These are phyloP conservation scores for Trichoderma sp. DNA, from an alignment of 2,329 filamentous ascomycete species.

Conservation along the genomic window DNA sequence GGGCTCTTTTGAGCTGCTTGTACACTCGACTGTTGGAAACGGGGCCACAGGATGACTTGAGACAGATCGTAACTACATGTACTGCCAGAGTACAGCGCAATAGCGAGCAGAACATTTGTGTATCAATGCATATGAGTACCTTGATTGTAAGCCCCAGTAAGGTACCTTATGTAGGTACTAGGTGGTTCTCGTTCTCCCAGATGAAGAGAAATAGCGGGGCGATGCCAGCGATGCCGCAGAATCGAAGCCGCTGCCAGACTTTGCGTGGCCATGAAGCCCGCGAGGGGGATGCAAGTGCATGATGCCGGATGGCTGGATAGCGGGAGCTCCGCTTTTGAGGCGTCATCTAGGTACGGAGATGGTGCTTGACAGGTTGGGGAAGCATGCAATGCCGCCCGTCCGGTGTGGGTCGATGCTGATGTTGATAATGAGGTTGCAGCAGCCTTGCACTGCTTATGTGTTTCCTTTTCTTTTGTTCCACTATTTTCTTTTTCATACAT, in stretches of 20 bases:
- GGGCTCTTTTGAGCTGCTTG: not conserved
- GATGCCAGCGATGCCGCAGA: not conserved
- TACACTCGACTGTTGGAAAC: not conserved
- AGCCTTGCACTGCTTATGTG: not conserved
- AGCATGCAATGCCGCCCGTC: constrained; percentile 6
- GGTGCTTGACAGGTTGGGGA: not conserved
- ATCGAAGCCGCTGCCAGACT: not conserved
- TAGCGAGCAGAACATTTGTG: too few species aligned
- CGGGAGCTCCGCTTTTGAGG: constrained; percentile 19
- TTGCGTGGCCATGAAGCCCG: not conserved
- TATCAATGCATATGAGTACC: too few species aligned
- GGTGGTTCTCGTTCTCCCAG: too few species aligned
- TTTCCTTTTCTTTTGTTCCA: not conserved
- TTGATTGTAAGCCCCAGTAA: too few species aligned
- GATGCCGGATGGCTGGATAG: not conserved
- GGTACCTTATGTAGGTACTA: too few species aligned
- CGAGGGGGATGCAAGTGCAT: not conserved
- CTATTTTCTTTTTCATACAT: not conserved
- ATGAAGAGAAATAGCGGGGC: too few species aligned
- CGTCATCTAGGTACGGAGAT: not conserved
- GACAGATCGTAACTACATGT: not conserved
- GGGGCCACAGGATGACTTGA: not conserved
- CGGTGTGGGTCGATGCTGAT: constrained; percentile 2
- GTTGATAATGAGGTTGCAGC: not conserved
- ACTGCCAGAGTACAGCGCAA: too few species aligned